A percentile compares a stretch with the other conserved stretches of the same genome.
These are phyloP conservation scores for Musa balbisiana DNA, from an alignment of 202 grass and related monocot species.

Conservation along the genomic window DNA sequence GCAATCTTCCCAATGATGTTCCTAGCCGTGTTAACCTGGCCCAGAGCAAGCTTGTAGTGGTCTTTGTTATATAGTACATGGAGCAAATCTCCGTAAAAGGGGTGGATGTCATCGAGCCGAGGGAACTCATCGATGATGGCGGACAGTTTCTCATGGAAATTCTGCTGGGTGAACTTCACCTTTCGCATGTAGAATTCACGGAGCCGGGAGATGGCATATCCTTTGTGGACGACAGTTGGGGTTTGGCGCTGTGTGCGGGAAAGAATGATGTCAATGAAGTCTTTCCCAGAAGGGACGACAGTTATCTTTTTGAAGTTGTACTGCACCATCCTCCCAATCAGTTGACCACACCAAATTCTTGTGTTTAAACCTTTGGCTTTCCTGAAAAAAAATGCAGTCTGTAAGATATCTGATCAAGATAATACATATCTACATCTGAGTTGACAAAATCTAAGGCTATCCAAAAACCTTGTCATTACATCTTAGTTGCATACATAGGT, in stretches of 20 bases:
- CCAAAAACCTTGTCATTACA: too few relatives aligned
- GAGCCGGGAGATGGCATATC: conserved; percentile 66
- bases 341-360: neutral
- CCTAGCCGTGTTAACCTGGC: conserved; percentile 82
- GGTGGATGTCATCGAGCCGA: conserved; percentile 67
- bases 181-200: conserved; percentile 95
- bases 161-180: conserved; percentile 71
- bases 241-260: conserved; percentile 89
- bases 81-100: conserved; percentile 75
- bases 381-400: neutral
- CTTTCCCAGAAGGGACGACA: conserved; percentile 87
- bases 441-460: too few relatives aligned
- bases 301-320: conserved; percentile 96
- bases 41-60: conserved; percentile 95
- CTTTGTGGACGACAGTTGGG: conserved; percentile 94
- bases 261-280: conserved; percentile 85
- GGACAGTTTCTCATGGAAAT: conserved; percentile 84
- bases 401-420: too few relatives aligned
- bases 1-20: conserved; percentile 82
- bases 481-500: too few relatives aligned
- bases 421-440: too few relatives aligned
- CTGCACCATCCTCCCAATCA: conserved; percentile 54
- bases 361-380: neutral
- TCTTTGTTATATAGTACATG: conserved; percentile 94
- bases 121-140: conserved; percentile 84